Evolutionary conservation across 495 filamentous ascomycete species (phyloP), one percentile per base, ranked within the genome.

Genomic region (Thozetella sp.): DNA sequence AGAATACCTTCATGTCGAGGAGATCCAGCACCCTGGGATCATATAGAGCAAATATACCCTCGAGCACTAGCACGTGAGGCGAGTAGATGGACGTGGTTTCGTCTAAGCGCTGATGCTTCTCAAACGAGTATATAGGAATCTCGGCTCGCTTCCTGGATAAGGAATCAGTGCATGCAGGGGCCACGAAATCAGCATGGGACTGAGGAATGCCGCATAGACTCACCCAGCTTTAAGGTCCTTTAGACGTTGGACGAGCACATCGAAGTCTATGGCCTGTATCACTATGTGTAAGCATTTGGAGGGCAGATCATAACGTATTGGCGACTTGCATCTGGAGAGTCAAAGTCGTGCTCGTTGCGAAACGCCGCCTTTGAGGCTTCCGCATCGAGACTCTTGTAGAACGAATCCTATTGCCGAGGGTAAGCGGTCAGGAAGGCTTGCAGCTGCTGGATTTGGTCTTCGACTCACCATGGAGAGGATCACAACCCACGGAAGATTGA

Each of bases 401-500:
- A 99, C 1, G 93, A 97, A 70, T 99, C 95, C 93, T 97, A 70
- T 43, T n/a, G n/a, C n/a, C n/a, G n/a, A n/a, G n/a, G n/a, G n/a
- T n/a, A n/a, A n/a, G n/a, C n/a, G n/a, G n/a, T n/a, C n/a, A n/a
- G n/a, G n/a, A n/a, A n/a, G n/a, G n/a, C n/a, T n/a, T n/a, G n/a
- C n/a, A n/a, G 12, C 27, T 53, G 20, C 27, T 19, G 3, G n/a
- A 25, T 51, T 24, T 51, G n/a, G 25, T 22, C 56, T 27, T 43
- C 15, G 26, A 61, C 76, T 69, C 83, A 96, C 93, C 86, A 99
- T 97, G 27, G 93, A 94, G 62, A 99, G 75, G 71, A 99, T 97
- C 25, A 97, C 92, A 34, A 99, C 95, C 95, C 95, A 99, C 46
- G 95, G 95, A 54, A 98, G 78, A 75, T 93, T 97, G 63, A 99